A percentile compares a stretch with the other conserved stretches of the same genome.
These are phyloP conservation scores for Trichoderma gamsii DNA, from an alignment of 495 filamentous ascomycete species.

Conservation along the genomic window DNA sequence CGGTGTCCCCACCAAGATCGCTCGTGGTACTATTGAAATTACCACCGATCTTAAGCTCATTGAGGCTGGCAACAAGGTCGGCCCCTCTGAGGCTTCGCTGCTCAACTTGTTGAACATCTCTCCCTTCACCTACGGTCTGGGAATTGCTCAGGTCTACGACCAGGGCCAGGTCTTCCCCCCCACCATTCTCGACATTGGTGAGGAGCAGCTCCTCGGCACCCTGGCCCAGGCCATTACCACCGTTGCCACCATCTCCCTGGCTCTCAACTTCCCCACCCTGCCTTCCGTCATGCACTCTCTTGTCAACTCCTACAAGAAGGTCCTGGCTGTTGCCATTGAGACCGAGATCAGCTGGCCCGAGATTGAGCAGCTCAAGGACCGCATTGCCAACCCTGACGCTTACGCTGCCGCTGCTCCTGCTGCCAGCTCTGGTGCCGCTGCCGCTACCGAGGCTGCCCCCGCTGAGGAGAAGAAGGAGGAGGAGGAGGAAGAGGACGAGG, in stretches of 20 bases:
- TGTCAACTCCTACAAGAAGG: slow-evolving; percentile 96
- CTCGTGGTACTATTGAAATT: slow-evolving; percentile 99
- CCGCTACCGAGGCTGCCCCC: slow-evolving; percentile 46
- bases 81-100: slow-evolving; percentile 94
- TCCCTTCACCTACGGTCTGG: slow-evolving; percentile 99
- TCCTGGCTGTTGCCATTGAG: slow-evolving; percentile 79
- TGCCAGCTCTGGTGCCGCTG: slow-evolving; percentile 47
- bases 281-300: slow-evolving; percentile 92
- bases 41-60: slow-evolving; percentile 96
- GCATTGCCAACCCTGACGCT: slow-evolving; percentile 95
- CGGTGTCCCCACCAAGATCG: slow-evolving; percentile 99
- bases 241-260: slow-evolving; percentile 85
- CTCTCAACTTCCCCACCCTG: slow-evolving; percentile 90
- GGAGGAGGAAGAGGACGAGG: slow-evolving; percentile 54
- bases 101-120: slow-evolving; percentile 99
- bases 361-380: slow-evolving; percentile 96
- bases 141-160: slow-evolving; percentile 91
- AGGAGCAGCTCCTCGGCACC: slow-evolving; percentile 79
- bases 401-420: slow-evolving; percentile 76
- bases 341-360: slow-evolving; percentile 93
- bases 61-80: slow-evolving; percentile 88
- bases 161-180: slow-evolving; percentile 84
- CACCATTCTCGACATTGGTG: slow-evolving; percentile 82
- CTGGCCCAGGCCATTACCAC: slow-evolving; percentile 78
- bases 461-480: slow-evolving; percentile 54